These are phyloP conservation scores for Globisporangium solare DNA, from an alignment of 352 stramenopile genomes.

Conservation along the genomic window DNA sequence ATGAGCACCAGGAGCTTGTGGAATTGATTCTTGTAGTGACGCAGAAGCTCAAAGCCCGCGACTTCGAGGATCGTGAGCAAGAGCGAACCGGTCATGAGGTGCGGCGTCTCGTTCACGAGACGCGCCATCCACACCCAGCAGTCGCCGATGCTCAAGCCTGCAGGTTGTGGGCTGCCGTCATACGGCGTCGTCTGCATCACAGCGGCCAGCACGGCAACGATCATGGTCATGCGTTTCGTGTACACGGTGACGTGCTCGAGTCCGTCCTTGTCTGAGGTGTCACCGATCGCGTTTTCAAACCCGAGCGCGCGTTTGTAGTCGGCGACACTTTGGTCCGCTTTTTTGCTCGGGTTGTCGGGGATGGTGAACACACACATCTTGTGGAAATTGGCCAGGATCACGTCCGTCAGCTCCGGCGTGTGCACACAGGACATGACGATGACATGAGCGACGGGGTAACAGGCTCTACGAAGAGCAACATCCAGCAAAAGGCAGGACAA, in stretches of 20 bases:
- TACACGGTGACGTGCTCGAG: conserved; percentile 79
- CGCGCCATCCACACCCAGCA: conserved; percentile 71
- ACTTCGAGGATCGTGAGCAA: conserved; percentile 78
- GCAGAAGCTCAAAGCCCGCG: conserved; percentile 58
- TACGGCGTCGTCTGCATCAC: conserved; percentile 68
- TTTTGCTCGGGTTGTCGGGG: conserved; percentile 51
- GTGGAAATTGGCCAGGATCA: conserved; percentile 70
- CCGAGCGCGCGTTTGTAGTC: conserved; percentile 67
- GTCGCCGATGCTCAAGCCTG: conserved; percentile 53
- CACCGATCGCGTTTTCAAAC: conserved; percentile 59
- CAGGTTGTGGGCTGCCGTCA: conserved; percentile 44
- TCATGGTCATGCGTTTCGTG: conserved; percentile 77
- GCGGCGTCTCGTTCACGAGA: conserved; percentile 59
- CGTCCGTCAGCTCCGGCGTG: conserved; percentile 64
- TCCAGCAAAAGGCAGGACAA: conserved; percentile 6
- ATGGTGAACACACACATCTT: conserved; percentile 76
- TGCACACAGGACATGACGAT: conserved; percentile 75
- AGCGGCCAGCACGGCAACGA: conserved; percentile 58
- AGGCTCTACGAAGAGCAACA: conserved; percentile 29
- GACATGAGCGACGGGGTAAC: conserved; percentile 66
- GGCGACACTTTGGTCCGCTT: conserved; percentile 36
- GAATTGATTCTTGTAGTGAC: conserved; percentile 69
- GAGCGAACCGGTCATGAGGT: conserved; percentile 67
- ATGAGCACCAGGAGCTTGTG: conserved; percentile 75
- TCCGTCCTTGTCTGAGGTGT: conserved; percentile 47